Evolutionary conservation across 139 green algal species (phyloP), one percentile per base, ranked within the genome.

Genomic region (Auxenochlorella pyrenoidosa): DNA sequence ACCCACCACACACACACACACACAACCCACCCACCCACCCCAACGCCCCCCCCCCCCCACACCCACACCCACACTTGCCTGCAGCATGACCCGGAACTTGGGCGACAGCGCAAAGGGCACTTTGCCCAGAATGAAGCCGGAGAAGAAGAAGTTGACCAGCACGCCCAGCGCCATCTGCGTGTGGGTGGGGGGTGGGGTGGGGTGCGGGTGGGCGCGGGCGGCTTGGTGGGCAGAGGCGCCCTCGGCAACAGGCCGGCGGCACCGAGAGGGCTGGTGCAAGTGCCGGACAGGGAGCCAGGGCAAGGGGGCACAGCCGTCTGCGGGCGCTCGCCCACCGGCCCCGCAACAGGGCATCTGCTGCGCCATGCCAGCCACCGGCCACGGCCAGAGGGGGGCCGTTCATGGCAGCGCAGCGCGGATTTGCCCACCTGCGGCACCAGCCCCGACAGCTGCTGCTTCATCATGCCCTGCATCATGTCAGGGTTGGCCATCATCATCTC

Each of bases 401-500:
- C n/a, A n/a, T n/a, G 47, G 47, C 47, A 10, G 47, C 47, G 47
- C 47, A 54, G 47, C 47, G 47, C 47, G 47, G 47, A 18, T 10
- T 54, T 10, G 40, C 86, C 0, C 77, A 95, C 94, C 93, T 97
- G 95, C 19, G 95, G 95, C 38, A 96, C 90, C 65, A 98, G 92
- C 51, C 94, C 95, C 30, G 63, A 93, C 75, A 96, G 85, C 85
- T 97, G 95, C 89, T 97, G 95, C 91, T 97, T 98, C 93, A 98
- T 95, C 96, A 98, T 98, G 87, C 96, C 93, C 40, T 95, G 93
- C 95, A 98, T 97, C 76, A 97, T 89, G 80, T 94, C 95, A 1
- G 96, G 96, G 90, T 98, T 97, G 63, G 91, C 95, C 75, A 96
- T 95, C 94, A 98, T 97, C 79, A 94, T 90, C 86, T 98, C 95